These are phyloP conservation scores for Eutrema salsugineum DNA, from an alignment of 441 rosid species.

Conservation along the genomic window DNA sequence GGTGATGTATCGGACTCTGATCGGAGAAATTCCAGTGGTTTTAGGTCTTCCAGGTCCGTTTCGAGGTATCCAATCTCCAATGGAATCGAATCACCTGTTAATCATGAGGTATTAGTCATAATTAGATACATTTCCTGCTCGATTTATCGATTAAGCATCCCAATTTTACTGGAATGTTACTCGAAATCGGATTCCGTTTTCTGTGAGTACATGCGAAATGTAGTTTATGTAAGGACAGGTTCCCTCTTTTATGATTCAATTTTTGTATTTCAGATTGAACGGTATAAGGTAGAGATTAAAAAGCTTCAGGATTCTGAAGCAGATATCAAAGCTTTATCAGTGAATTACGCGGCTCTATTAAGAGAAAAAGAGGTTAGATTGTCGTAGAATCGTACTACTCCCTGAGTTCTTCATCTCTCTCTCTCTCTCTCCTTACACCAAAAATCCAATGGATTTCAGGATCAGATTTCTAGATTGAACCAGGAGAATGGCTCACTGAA, in stretches of 20 bases:
- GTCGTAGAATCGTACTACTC: not conserved
- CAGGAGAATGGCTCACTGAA: slow-evolving; percentile 74
- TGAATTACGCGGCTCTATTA: slow-evolving; percentile 88
- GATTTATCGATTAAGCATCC: not conserved
- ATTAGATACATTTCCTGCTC: not conserved
- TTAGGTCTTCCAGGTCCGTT: slow-evolving; percentile 51
- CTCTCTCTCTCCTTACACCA: not conserved
- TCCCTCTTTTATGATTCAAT: not conserved
- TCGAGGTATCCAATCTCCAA: slow-evolving; percentile 50
- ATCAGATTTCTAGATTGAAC: slow-evolving; percentile 63
- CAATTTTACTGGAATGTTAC: not conserved
- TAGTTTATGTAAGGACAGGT: not conserved
- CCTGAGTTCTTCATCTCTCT: not conserved
- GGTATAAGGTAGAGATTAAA: slow-evolving; percentile 67
- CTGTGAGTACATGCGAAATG: not conserved
- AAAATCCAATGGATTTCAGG: slow-evolving; percentile 39
- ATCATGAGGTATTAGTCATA: slow-evolving; percentile 47
- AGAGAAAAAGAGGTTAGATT: slow-evolving; percentile 62
- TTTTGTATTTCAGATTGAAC: slow-evolving; percentile 52
- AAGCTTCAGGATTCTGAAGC: slow-evolving; percentile 87
- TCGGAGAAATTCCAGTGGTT: slow-evolving; percentile 58
- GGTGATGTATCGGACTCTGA: slow-evolving; percentile 38
- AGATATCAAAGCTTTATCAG: slow-evolving; percentile 84
- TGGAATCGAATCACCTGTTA: slow-evolving; percentile 35
- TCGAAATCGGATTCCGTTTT: not conserved